These are phyloP conservation scores for Sugiyamaella americana DNA, from an alignment of 805 yeast genomes.

Conservation along the genomic window DNA sequence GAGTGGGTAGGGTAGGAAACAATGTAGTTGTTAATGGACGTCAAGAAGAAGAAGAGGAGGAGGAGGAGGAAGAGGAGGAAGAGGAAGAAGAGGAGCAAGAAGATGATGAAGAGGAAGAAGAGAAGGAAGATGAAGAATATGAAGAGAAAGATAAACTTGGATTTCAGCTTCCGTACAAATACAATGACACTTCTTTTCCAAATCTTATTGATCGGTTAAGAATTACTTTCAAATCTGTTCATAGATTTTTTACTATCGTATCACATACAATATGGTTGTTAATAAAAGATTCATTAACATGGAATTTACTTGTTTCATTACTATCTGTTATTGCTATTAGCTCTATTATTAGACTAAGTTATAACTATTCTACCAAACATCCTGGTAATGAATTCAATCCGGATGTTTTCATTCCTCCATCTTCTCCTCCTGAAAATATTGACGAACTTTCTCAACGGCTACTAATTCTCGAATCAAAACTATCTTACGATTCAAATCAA, in stretches of 20 bases:
- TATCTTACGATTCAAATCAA: constrained; percentile 8
- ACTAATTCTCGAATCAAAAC: constrained; percentile 14
- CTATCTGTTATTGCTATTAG: no score
- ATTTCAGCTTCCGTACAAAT: no score
- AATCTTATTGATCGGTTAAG: no score
- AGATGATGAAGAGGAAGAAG: constrained; percentile 3
- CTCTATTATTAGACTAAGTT: no score
- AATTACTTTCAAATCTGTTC: neutral
- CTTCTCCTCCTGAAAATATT: constrained; percentile 14
- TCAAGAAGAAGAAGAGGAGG: constrained; percentile 4
- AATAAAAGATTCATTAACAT: neutral
- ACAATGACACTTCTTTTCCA: no score
- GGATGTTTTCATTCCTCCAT: constrained; percentile 14
- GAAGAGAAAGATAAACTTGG: no score
- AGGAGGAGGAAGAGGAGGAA: constrained; percentile 4
- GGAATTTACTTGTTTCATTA: no score
- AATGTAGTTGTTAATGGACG: neutral
- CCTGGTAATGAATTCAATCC: no score
- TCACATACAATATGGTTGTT: neutral
- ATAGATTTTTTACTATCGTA: neutral
- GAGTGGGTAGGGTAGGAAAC: constrained; percentile 2
- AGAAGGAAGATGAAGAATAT: no score
- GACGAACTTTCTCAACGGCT: constrained; percentile 13
- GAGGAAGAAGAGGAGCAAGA: constrained; percentile 9
- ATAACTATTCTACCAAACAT: no score